Percentiles rank a stretch among this genome's conserved stretches.
Conservation (phyloP, 1,284 basidiomycete genomes). For the Heterobasidion occidentale region DNA sequence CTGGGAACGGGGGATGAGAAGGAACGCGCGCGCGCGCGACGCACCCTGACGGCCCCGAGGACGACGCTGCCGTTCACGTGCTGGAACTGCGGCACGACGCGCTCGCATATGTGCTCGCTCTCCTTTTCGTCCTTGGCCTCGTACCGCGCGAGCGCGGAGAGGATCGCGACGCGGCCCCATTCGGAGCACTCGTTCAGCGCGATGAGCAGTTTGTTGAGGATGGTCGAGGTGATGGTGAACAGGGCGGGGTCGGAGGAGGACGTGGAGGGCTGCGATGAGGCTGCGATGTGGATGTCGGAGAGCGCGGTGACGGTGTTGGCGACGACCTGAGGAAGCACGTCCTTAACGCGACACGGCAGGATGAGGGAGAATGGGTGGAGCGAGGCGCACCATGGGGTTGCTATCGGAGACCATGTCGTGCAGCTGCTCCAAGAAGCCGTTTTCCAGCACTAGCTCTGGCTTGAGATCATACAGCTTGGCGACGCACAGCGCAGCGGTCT, state of each 20-base stretch:
- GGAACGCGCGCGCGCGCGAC: conserved; percentile 10
- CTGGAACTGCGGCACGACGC: conserved; percentile 97
- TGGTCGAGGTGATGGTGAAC: conserved; percentile 76
- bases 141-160: conserved; percentile 85
- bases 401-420: conserved; percentile 90
- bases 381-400: conserved; percentile 83
- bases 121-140: conserved; percentile 83
- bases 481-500: conserved; percentile 93
- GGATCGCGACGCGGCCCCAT: conserved; percentile 94
- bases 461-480: conserved; percentile 97
- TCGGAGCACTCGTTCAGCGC: conserved; percentile 98
- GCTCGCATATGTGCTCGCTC: conserved; percentile 97
- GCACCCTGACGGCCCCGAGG: conserved; percentile 87
- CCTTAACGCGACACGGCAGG: conserved; percentile 1
- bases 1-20: not conserved
- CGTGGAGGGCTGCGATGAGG: conserved; percentile 44
- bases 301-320: conserved; percentile 92
- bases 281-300: conserved; percentile 83
- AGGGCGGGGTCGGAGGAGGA: conserved; percentile 56
- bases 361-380: not conserved
- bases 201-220: conserved; percentile 87
- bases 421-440: conserved; percentile 87
- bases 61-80: conserved; percentile 95
- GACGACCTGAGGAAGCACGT: conserved; percentile 61
- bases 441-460: conserved; percentile 90